A percentile compares a stretch with the other conserved stretches of the same genome.
These are phyloP conservation scores for Poronia punctata DNA, from an alignment of 495 filamentous ascomycete genomes.

Conservation along the genomic window DNA sequence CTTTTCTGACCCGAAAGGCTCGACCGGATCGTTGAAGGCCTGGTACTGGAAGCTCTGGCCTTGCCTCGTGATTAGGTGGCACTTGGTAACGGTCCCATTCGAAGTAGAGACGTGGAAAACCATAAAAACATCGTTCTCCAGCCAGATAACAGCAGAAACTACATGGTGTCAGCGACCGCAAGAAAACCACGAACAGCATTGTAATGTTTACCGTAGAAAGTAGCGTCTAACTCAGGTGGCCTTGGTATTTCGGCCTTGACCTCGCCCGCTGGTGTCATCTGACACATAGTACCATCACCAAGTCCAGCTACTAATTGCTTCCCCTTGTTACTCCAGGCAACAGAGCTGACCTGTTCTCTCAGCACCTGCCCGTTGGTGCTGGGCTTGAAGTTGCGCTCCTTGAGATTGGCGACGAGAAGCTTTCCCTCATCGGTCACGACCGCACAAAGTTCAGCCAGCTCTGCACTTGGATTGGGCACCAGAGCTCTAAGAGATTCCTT, in stretches of 20 bases:
- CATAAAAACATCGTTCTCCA: conserved; percentile 82
- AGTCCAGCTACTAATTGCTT: conserved; percentile 90
- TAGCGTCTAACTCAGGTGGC: conserved; percentile 57
- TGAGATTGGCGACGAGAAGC: conserved; percentile 75
- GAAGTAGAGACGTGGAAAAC: conserved; percentile 61
- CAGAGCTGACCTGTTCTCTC: conserved; percentile 69
- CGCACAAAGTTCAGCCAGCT: conserved; percentile 59
- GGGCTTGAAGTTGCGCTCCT: conserved; percentile 49
- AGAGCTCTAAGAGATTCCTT: conserved; percentile 66
- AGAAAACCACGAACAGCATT: neutral
- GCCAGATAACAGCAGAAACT: conserved; percentile 85
- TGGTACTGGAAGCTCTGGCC: conserved; percentile 56
- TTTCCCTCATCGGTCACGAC: conserved; percentile 74
- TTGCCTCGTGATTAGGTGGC: conserved; percentile 67
- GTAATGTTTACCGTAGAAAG: conserved; percentile 59
- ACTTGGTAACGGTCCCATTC: conserved; percentile 54
- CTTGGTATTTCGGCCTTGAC: conserved; percentile 71
- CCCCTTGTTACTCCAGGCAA: conserved; percentile 86
- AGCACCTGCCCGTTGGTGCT: conserved; percentile 60
- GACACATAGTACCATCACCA: conserved; percentile 69
- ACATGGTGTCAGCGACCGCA: conserved; percentile 3
- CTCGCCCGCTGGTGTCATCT: conserved; percentile 74
- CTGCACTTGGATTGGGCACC: conserved; percentile 70
- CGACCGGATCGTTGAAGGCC: conserved; percentile 63
- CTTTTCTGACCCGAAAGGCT: conserved; percentile 57